Evolutionary conservation across 2,329 filamentous ascomycete genomes (phyloP).

Genomic region (Plenodomus biglobosus): DNA sequence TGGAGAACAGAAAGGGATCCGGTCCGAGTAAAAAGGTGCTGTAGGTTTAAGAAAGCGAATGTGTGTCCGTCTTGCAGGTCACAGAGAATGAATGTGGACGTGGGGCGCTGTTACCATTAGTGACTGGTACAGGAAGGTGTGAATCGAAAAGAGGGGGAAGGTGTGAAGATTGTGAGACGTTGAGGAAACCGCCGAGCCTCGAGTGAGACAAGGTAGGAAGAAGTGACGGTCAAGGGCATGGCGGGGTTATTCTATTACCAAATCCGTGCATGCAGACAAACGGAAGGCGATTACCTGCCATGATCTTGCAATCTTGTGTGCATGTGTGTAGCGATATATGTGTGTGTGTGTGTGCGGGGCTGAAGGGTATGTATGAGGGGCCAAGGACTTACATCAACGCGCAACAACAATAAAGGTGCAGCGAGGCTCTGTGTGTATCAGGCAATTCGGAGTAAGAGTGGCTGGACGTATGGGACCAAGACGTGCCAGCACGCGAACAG

Average conservation of each 20-base stretch:
- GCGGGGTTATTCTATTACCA: not conserved
- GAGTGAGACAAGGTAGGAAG: constrained; percentile 9
- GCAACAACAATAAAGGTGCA: constrained; percentile 34
- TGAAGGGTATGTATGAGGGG: constrained; percentile 8
- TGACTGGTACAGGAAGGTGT: constrained; percentile 6
- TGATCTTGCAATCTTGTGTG: no score
- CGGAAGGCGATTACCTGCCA: constrained; percentile 7
- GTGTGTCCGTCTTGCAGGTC: constrained; percentile 17
- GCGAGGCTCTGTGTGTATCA: constrained; percentile 25
- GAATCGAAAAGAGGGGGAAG: not conserved
- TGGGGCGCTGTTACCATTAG: constrained; percentile 28
- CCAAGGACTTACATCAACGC: constrained; percentile 40
- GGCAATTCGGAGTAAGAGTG: constrained; percentile 22
- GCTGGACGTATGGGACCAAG: constrained; percentile 39
- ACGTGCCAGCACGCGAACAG: constrained; percentile 43
- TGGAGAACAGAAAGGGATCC: constrained; percentile 27
- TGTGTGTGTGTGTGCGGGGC: no score
- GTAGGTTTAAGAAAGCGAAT: constrained; percentile 13
- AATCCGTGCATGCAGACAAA: not conserved
- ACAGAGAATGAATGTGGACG: constrained; percentile 22
- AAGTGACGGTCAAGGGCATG: constrained; percentile 6
- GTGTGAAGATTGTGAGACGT: constrained; percentile 7
- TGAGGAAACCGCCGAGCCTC: constrained; percentile 14
- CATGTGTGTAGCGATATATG: not conserved
- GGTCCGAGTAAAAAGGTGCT: constrained; percentile 21